Percentiles rank a stretch among this genome's conserved stretches.
phyloP scores from a whole-genome alignment of 2,329 filamentous ascomycete genomes.

The Botryotinia convoluta region DNA sequence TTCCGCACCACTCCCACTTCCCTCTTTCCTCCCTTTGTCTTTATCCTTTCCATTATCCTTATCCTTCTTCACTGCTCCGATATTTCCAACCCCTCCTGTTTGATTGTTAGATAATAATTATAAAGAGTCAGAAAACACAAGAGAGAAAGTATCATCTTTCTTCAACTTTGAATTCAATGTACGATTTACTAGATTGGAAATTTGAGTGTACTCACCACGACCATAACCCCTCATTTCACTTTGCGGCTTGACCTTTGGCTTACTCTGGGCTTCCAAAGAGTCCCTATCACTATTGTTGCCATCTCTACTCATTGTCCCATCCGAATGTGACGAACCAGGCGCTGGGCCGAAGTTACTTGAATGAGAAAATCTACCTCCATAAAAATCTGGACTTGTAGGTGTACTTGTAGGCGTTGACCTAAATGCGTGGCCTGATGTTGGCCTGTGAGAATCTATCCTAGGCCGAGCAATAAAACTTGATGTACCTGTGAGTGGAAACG shows the following conservation, averaged over 20 bases:
- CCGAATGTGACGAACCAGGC: slow-evolving; percentile 14
- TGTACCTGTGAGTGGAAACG: slow-evolving; percentile 3
- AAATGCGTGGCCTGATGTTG: not conserved
- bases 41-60: slow-evolving; percentile 16
- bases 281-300: slow-evolving; percentile 17
- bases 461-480: slow-evolving; percentile 5
- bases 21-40: slow-evolving; percentile 8
- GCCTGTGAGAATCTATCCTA: slow-evolving; percentile 2
- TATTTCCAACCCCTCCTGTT: slow-evolving; percentile 18
- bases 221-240: slow-evolving; percentile 53
- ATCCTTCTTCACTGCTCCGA: slow-evolving; percentile 7
- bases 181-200: not conserved
- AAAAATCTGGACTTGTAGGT: slow-evolving; percentile 8
- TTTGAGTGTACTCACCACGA: slow-evolving; percentile 46
- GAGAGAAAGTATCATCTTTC: not conserved
- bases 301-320: slow-evolving; percentile 6
- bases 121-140: not conserved
- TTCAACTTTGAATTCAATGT: not conserved
- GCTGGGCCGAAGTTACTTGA: not conserved
- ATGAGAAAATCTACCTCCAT: slow-evolving; percentile 15
- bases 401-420: slow-evolving; percentile 1
- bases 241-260: slow-evolving; percentile 46
- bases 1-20: slow-evolving; percentile 23
- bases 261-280: slow-evolving; percentile 41
- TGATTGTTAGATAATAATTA: slow-evolving; percentile 8